A percentile compares a stretch with the other conserved stretches of the same genome.
Evolutionary conservation across 768 basidiomycete genomes (phyloP).

Genomic region (Scleroderma bovista): DNA sequence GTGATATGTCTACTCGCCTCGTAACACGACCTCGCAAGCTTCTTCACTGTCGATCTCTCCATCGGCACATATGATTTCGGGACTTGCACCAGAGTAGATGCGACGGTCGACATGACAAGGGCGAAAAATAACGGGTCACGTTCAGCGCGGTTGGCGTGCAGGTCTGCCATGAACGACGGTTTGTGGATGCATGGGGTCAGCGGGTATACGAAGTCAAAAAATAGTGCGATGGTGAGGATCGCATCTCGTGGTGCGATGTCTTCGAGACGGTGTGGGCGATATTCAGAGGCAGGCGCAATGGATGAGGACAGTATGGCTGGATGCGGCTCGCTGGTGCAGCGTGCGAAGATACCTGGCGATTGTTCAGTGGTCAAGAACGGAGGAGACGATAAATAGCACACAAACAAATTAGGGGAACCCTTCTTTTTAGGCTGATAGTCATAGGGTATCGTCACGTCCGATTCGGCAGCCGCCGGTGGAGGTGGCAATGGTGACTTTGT

Average conservation of each 20-base stretch:
- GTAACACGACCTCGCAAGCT: slow-evolving; percentile 74
- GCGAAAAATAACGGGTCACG: slow-evolving; percentile 88
- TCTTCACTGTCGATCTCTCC: slow-evolving; percentile 79
- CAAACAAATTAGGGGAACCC: slow-evolving; percentile 87
- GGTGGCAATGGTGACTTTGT: slow-evolving; percentile 11
- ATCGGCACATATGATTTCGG: slow-evolving; percentile 85
- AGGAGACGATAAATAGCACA: neutral
- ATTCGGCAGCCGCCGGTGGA: slow-evolving; percentile 36
- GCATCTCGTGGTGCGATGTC: slow-evolving; percentile 79
- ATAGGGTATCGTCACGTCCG: slow-evolving; percentile 77
- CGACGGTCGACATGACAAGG: slow-evolving; percentile 83
- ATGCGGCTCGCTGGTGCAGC: slow-evolving; percentile 64
- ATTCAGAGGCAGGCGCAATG: slow-evolving; percentile 55
- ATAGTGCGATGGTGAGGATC: slow-evolving; percentile 79
- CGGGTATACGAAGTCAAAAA: slow-evolving; percentile 92
- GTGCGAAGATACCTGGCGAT: slow-evolving; percentile 63
- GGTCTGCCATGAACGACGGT: slow-evolving; percentile 88
- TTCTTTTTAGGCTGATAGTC: slow-evolving; percentile 93
- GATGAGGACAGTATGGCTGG: slow-evolving; percentile 34
- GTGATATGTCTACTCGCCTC: slow-evolving; percentile 80
- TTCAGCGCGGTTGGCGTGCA: slow-evolving; percentile 75
- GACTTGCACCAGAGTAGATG: slow-evolving; percentile 83
- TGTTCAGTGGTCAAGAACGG: neutral
- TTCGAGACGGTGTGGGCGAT: slow-evolving; percentile 72
- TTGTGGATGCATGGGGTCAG: slow-evolving; percentile 89